Percentiles rank a stretch among this genome's conserved stretches.
Conservation (phyloP, 208 protist genomes). For the Leishmania tropica region DNA sequence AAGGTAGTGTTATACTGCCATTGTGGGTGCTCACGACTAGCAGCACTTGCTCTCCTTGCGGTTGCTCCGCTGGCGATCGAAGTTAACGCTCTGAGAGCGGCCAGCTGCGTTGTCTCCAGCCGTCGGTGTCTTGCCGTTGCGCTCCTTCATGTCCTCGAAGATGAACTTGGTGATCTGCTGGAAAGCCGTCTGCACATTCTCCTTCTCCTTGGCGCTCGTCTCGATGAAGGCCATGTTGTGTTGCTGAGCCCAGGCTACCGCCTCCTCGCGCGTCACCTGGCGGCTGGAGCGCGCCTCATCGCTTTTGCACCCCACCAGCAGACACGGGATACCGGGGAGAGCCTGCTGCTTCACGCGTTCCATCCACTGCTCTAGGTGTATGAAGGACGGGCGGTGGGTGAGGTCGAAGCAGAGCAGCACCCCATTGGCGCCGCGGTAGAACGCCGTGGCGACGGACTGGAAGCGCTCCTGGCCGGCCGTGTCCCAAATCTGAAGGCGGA, state of each 20-base stretch:
- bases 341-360: conserved; percentile 95
- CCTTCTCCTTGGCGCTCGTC: conserved; percentile 92
- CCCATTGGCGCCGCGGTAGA: conserved; percentile 93
- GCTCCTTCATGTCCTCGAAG: conserved; percentile 90
- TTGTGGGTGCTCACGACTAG: conserved; percentile 8
- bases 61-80: conserved; percentile 25
- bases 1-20: not conserved
- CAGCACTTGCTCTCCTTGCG: conserved; percentile 36
- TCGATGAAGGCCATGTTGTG: conserved; percentile 92
- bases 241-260: conserved; percentile 77
- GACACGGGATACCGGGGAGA: conserved; percentile 92
- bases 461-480: conserved; percentile 93
- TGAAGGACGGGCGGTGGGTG: conserved; percentile 96
- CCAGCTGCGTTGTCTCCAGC: conserved; percentile 43
- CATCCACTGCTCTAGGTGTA: conserved; percentile 97
- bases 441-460: conserved; percentile 92
- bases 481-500: conserved; percentile 94
- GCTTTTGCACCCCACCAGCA: conserved; percentile 97
- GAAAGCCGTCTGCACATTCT: conserved; percentile 93
- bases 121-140: conserved; percentile 54
- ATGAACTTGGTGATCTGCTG: conserved; percentile 90
- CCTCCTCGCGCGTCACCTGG: conserved; percentile 88
- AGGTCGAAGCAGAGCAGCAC: conserved; percentile 98
- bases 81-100: conserved; percentile 64
- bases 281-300: conserved; percentile 91